These are phyloP conservation scores for Hypoxylon sp. DNA, from an alignment of 2,329 filamentous ascomycete genomes.

Conservation along the genomic window DNA sequence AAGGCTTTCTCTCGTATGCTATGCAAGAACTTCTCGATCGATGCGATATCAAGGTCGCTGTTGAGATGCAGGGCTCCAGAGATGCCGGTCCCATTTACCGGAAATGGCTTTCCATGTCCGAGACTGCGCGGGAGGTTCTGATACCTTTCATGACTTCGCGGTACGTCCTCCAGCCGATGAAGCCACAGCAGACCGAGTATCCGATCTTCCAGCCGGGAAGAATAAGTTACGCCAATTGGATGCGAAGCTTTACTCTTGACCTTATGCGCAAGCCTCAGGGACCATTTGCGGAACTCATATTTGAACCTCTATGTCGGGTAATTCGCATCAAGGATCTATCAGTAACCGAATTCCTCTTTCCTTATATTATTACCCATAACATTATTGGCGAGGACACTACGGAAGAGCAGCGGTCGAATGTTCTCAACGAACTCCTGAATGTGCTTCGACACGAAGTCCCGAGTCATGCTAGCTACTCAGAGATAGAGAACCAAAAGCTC, in stretches of 20 bases:
- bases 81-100: constrained; percentile 69
- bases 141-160: constrained; percentile 86
- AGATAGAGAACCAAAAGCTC: constrained; percentile 78
- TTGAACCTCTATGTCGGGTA: constrained; percentile 80
- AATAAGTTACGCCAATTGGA: constrained; percentile 77
- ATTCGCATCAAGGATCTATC: constrained; percentile 86
- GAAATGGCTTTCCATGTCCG: constrained; percentile 81
- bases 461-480: constrained; percentile 61
- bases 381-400: constrained; percentile 73
- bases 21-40: constrained; percentile 91
- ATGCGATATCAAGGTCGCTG: constrained; percentile 73
- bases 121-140: constrained; percentile 80
- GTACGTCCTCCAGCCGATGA: constrained; percentile 75
- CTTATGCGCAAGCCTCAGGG: constrained; percentile 81
- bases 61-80: constrained; percentile 50
- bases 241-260: constrained; percentile 81
- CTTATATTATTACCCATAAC: constrained; percentile 85
- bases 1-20: constrained; percentile 90
- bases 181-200: constrained; percentile 67
- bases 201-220: constrained; percentile 77
- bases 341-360: constrained; percentile 87
- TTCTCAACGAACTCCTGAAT: constrained; percentile 76
- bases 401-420: constrained; percentile 67
- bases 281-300: constrained; percentile 76
- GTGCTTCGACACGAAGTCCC: constrained; percentile 72